Percentiles rank a stretch among this genome's conserved stretches.
phyloP scores from a whole-genome alignment of 2,329 filamentous ascomycete species.

The Neofusicoccum laricinum region DNA sequence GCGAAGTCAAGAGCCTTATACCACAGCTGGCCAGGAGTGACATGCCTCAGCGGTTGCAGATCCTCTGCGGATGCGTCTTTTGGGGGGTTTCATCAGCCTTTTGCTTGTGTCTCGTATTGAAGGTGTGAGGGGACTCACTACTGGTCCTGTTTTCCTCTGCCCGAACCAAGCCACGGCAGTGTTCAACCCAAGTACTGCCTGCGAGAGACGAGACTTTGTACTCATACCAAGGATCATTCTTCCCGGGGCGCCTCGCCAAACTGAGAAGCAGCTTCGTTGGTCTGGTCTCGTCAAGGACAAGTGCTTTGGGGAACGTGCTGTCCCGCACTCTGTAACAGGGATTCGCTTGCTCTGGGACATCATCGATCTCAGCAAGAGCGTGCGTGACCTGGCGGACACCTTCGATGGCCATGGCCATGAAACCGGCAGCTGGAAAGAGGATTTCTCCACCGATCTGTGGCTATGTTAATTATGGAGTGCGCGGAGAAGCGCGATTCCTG shows the following conservation, averaged over 20 bases:
- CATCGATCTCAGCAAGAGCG: conserved; percentile 21
- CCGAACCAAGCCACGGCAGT: conserved; percentile 23
- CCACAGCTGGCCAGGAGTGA: no score
- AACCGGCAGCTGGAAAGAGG: conserved; percentile 43
- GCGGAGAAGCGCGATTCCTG: no score
- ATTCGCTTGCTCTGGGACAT: not conserved
- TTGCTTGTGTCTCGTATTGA: no score
- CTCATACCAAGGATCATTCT: conserved; percentile 17
- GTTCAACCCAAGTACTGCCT: conserved; percentile 18
- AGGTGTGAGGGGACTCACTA: conserved; percentile 1
- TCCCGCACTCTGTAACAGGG: conserved; percentile 21
- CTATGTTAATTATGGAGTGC: no score
- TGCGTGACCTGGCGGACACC: not conserved
- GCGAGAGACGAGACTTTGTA: conserved; percentile 23
- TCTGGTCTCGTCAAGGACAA: conserved; percentile 23
- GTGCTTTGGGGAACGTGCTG: conserved; percentile 21
- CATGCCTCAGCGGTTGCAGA: no score
- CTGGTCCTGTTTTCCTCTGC: conserved; percentile 2
- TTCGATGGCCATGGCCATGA: not conserved
- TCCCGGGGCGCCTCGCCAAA: conserved; percentile 16
- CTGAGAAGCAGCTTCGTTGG: conserved; percentile 22
- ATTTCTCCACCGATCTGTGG: conserved; percentile 25
- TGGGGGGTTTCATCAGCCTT: no score
- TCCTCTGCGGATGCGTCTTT: no score
- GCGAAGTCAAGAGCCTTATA: conserved; percentile 8